Percentiles rank a stretch among this genome's conserved stretches.
These are phyloP conservation scores for Sordariomycetes sp. DNA, from an alignment of 2,329 filamentous ascomycete genomes.

Conservation along the genomic window DNA sequence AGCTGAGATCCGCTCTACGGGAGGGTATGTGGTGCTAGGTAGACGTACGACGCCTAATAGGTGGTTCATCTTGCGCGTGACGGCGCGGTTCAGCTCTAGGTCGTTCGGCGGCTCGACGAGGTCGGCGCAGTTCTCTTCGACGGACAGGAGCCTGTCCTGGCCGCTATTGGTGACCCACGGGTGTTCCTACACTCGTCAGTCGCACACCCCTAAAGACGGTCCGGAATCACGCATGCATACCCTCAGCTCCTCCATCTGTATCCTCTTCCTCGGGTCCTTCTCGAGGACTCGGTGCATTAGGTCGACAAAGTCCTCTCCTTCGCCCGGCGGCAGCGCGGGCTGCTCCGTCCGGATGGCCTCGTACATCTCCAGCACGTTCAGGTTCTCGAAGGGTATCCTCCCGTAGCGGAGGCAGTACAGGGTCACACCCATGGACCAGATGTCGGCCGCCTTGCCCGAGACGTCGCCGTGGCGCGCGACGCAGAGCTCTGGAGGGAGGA, in stretches of 20 bases:
- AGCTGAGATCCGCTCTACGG: not conserved
- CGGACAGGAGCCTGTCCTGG: constrained; percentile 64
- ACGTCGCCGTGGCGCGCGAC: constrained; percentile 77
- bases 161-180: constrained; percentile 84
- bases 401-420: constrained; percentile 90
- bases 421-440: constrained; percentile 98
- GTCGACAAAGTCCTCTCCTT: constrained; percentile 60
- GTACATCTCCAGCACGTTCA: constrained; percentile 75
- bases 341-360: constrained; percentile 71
- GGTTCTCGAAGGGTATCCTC: constrained; percentile 72
- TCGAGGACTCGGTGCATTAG: constrained; percentile 66
- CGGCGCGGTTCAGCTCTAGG: constrained; percentile 80
- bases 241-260: constrained; percentile 71
- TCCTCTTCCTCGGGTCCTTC: constrained; percentile 75
- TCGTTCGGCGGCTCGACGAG: constrained; percentile 77
- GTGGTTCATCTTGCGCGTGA: constrained; percentile 81
- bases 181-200: constrained; percentile 51
- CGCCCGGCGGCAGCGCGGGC: constrained; percentile 49
- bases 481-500: constrained; percentile 87
- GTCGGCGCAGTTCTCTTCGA: constrained; percentile 77
- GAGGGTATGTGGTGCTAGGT: not conserved
- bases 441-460: constrained; percentile 81
- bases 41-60: constrained; percentile 67
- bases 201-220: not conserved
- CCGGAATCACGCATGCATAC: constrained; percentile 30